Evolutionary conservation across 345 rosid genomes (phyloP).

Genomic region (Ceriops zippeliana): DNA sequence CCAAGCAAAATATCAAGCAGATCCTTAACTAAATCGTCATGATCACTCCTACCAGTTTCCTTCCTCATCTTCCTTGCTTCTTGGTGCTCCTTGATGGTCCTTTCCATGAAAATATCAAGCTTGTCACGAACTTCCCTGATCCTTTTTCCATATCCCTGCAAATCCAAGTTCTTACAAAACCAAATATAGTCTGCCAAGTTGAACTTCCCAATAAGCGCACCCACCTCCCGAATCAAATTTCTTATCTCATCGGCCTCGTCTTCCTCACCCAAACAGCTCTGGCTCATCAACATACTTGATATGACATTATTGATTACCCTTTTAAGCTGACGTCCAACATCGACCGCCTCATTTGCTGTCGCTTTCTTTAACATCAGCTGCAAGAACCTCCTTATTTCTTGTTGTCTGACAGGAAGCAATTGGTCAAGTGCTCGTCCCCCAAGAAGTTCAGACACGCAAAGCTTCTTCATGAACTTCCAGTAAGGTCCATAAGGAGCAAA

Average conservation of each 20-base stretch:
- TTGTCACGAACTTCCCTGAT: slow-evolving; percentile 33
- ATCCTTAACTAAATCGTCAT: slow-evolving; percentile 28
- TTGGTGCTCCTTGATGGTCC: slow-evolving; percentile 42
- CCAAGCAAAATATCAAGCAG: slow-evolving; percentile 44
- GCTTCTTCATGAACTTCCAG: slow-evolving; percentile 69
- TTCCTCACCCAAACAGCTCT: slow-evolving; percentile 34
- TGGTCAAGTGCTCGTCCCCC: slow-evolving; percentile 36
- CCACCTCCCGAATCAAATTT: slow-evolving; percentile 34
- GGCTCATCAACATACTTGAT: slow-evolving; percentile 44
- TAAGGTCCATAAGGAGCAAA: slow-evolving; percentile 54
- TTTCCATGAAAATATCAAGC: slow-evolving; percentile 40
- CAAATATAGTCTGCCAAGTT: slow-evolving; percentile 52
- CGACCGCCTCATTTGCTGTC: slow-evolving; percentile 25
- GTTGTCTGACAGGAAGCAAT: slow-evolving; percentile 34
- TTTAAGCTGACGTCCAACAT: slow-evolving; percentile 43
- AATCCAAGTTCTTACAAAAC: slow-evolving; percentile 51
- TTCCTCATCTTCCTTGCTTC: slow-evolving; percentile 32
- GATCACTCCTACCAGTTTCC: slow-evolving; percentile 11
- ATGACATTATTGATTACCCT: slow-evolving; percentile 35
- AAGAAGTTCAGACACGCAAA: slow-evolving; percentile 48
- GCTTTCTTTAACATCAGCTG: slow-evolving; percentile 31
- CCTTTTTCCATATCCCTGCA: slow-evolving; percentile 44
- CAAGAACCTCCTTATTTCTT: slow-evolving; percentile 36
- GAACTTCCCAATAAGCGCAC: slow-evolving; percentile 41
- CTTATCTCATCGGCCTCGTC: slow-evolving; percentile 42